Conservation (phyloP, 1,284 basidiomycete genomes). For the Limonomyces culmigenus region DNA sequence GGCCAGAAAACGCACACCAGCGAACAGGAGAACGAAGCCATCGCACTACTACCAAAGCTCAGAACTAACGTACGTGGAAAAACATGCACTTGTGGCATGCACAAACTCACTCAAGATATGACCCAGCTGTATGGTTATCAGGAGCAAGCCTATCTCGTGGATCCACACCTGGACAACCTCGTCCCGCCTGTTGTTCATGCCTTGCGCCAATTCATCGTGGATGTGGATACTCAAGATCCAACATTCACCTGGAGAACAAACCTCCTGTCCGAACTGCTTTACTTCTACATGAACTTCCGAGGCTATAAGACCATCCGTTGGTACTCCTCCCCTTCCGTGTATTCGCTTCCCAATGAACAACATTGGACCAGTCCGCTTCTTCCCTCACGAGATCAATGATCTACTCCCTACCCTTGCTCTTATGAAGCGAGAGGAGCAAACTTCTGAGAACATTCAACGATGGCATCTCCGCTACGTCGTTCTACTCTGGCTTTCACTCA, state of each 20-base stretch:
- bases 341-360: too few species aligned
- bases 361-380: constrained; percentile 58
- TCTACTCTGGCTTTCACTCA: constrained; percentile 85
- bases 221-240: constrained; percentile 12
- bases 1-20: too few species aligned
- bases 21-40: too few species aligned
- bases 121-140: constrained; percentile 78
- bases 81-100: too few species aligned
- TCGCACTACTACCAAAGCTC: too few species aligned
- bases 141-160: constrained; percentile 88
- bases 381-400: constrained; percentile 80
- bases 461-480: constrained; percentile 82
- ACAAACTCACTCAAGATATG: too few species aligned
- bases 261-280: constrained; percentile 51
- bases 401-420: constrained; percentile 61
- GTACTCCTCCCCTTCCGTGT: too few species aligned
- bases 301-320: constrained; percentile 87
- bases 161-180: constrained; percentile 81
- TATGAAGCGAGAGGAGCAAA: constrained; percentile 31
- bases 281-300: constrained; percentile 77
- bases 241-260: constrained; percentile 27
- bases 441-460: constrained; percentile 15
- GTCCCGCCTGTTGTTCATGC: constrained; percentile 62
- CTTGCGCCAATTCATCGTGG: constrained; percentile 28
- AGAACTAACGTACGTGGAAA: too few species aligned